Evolutionary conservation across 768 basidiomycete species (phyloP), one percentile per base, ranked within the genome.

Genomic region (Podaxis mareebaensis): DNA sequence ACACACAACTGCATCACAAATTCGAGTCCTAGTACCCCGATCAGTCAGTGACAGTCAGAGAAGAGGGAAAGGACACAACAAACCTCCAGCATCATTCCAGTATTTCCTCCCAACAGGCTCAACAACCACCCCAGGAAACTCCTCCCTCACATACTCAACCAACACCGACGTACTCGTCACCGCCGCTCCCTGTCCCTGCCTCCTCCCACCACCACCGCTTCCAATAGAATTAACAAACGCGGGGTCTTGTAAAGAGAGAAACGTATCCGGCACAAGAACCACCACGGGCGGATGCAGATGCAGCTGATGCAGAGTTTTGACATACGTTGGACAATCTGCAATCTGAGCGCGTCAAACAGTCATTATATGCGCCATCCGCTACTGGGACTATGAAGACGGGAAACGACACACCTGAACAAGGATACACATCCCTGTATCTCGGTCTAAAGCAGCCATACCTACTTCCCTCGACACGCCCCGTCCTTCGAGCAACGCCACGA

Each of bases 231-330:
- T 75, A 22, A 51, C 53, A 49, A 80, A 67, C 1, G 81, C 76
- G 7, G 76, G 75, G 68, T 89, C 89, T n/a, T 80, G 71, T 0
- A 82, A 69, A 15, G 88, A 85, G 39, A 93, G 69, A 71, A 90
- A 92, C 0, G 90, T 94, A 71, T 95, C 92, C 2, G 93, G 93
- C 22, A 96, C 85, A 17, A 96, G 79, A 40, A 96, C 80, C 24
- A 89, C 77, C 11, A 75, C 79, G 0, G 95, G 95, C 4, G 76
- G 78, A 67, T 94, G 89, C 10, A 93, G 72, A 68, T 92, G 87
- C 85, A 94, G 87, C 65, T 94, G 92, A 69, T 94, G 91, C 20
- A 95, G 74, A 0, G 92, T 92, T 73, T 95, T 95, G 64, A 93
- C 88, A 66, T 94, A 96, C 13, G 94, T 95, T 61, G 92, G 87